Conservation (phyloP, 371 early-diverging fungal species). For the Apophysomyces elegans region DNA sequence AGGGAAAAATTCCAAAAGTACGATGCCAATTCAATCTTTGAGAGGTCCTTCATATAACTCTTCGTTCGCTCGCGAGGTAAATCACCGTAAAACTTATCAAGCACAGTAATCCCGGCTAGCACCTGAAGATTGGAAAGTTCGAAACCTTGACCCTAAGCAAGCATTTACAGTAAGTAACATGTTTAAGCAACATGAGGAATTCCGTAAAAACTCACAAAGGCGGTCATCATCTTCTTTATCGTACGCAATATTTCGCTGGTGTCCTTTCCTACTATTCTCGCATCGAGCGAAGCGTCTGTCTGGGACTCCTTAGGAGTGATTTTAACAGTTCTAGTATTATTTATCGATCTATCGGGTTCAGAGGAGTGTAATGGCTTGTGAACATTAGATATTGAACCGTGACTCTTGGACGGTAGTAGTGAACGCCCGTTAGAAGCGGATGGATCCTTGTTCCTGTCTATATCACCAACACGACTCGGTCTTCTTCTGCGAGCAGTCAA, state of each 20-base stretch:
- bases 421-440: background rate
- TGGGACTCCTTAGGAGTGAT: background rate
- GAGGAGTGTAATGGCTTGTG: background rate
- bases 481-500: background rate
- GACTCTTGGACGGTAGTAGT: background rate
- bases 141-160: conserved; percentile 69
- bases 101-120: conserved; percentile 65
- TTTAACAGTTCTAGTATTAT: background rate
- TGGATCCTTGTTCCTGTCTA: background rate
- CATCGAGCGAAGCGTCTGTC: conserved; percentile 18
- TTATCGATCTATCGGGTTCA: background rate
- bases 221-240: conserved; percentile 62
- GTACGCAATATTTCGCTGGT: conserved; percentile 69
- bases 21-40: conserved; percentile 56
- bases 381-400: background rate
- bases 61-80: conserved; percentile 38
- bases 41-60: conserved; percentile 36
- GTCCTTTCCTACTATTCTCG: conserved; percentile 59
- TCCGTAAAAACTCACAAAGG: conserved; percentile 58
- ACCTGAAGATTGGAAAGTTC: conserved; percentile 72
- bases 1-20: conserved; percentile 63
- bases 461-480: background rate
- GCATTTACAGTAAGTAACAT: background rate
- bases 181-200: background rate
- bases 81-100: conserved; percentile 60